Evolutionary conservation across 2,329 filamentous ascomycete genomes (phyloP), one percentile per base, ranked within the genome.

Genomic region (Aureobasidium sp.): DNA sequence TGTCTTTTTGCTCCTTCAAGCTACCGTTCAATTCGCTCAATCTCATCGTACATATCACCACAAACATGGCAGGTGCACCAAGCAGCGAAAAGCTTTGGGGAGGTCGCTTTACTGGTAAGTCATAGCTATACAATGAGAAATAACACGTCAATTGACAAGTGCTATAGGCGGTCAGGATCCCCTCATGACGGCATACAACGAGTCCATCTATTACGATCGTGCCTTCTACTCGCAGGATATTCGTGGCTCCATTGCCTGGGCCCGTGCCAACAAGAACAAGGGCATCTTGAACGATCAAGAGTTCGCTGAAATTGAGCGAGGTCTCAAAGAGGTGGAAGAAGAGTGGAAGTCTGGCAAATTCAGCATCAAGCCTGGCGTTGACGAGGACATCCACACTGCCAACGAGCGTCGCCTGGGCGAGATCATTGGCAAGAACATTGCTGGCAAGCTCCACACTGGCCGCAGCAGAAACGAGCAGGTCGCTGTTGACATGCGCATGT

Each of bases 381-480:
- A 81, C 61, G 79, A 81, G 68, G 80, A 82, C 67, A 82, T 82
- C 41, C 80, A 82, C 70, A 82, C 80, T 1, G 80, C 80, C 46
- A 82, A 82, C 65, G 80, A 82, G 73, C 70, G 79, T 46, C 69
- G 79, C 59, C 70, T 82, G 62, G 88, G 89, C 57, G 91, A 96
- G 78, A 82, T 96, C 65, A 92, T 96, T 65, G 90, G 91, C 70
- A 92, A 89, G 74, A 84, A 91, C 29, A 86, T 89, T 62, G 90
- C 87, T 0, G 91, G 92, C 27, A 96, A 96, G 79, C 83, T 96
- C 63, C 92, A 96, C 76, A 96, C 91, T n/a, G 79, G 79, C 47
- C 87, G 92, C 58, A 92, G 88, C 74, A 84, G 91, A 68, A 96
- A 96, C 71, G 91, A 97, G 76, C 91, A 96, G 77, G 86, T 96